phyloP scores from a whole-genome alignment of 2,329 filamentous ascomycete species.

The Xylaria sp. region DNA sequence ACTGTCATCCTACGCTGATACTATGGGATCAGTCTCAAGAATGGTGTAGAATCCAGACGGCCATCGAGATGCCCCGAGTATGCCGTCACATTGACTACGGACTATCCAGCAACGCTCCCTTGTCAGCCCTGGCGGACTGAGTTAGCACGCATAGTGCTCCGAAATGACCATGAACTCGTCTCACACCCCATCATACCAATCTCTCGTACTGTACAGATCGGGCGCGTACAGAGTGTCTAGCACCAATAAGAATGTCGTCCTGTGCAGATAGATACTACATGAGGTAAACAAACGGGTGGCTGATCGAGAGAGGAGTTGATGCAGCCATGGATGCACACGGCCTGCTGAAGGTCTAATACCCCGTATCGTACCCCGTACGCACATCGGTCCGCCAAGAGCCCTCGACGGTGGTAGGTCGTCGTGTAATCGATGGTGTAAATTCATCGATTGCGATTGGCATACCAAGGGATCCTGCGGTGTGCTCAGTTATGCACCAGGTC shows the following conservation, averaged over 20 bases:
- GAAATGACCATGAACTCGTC: too few species aligned
- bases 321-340: not conserved
- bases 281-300: too few species aligned
- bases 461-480: not conserved
- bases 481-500: not conserved
- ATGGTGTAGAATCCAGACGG: too few species aligned
- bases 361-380: too few species aligned
- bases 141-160: too few species aligned
- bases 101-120: not conserved
- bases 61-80: too few species aligned
- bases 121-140: not conserved
- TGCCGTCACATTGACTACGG: too few species aligned
- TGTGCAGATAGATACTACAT: too few species aligned
- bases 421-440: not conserved
- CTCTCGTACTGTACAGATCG: not conserved
- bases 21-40: too few species aligned
- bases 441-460: conserved; percentile 6
- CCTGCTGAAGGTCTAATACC: not conserved
- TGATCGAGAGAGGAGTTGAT: not conserved
- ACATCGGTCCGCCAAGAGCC: too few species aligned
- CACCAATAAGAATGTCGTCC: not conserved
- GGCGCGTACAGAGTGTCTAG: not conserved
- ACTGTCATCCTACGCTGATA: too few species aligned
- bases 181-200: too few species aligned
- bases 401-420: not conserved